Evolutionary conservation across 2,329 filamentous ascomycete species (phyloP), one percentile per base, ranked within the genome.

Genomic region (Trichoderma asperellum): DNA sequence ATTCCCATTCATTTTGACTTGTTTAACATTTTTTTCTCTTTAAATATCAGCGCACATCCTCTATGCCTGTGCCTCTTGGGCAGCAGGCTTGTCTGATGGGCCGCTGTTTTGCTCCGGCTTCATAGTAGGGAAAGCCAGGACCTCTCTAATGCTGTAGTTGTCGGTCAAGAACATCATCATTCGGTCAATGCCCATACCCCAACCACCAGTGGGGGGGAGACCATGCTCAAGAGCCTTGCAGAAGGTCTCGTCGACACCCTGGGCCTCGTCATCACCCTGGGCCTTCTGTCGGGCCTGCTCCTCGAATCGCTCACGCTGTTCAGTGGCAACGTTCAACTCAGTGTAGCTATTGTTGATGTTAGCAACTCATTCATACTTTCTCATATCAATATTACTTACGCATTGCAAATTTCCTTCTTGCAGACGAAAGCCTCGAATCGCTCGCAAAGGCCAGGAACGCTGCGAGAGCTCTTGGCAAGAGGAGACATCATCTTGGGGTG

Each of bases 111-210:
- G 83, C 76, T 95, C 92, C 62, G 95, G 92, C 88, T 97, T 97
- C 93, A 99, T 97, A 83, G 97, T 95, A 12, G 96, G 96, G 89
- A 99, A 99, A 10, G 95, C 90, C 72, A 98, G 83, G 3, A 98
- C 95, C 82, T 99, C 96, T 82, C 96, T 94, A 80, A 99, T 99
- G 75, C 89, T 92, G 84, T 97, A 81, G 83, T 97, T 92, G 82
- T 98, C 89, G 60, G 95, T 97, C 81, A 98, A 83, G 87, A 97
- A 97, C 94, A 97, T 97, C 80, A 94, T 92, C 80, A 97, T 83
- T 71, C 95, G 90, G 83, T 98, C 94, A 74, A 97, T 96, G 73
- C 96, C 96, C 88, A 98, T 93, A 74, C 94, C 96, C 91, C 92
- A 99, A 60, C 96, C 96, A 80, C 93, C 96, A 1, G 96, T 99